Conservation (phyloP, 2,329 filamentous ascomycete species). For the Paracoccidioides brasiliensis region DNA sequence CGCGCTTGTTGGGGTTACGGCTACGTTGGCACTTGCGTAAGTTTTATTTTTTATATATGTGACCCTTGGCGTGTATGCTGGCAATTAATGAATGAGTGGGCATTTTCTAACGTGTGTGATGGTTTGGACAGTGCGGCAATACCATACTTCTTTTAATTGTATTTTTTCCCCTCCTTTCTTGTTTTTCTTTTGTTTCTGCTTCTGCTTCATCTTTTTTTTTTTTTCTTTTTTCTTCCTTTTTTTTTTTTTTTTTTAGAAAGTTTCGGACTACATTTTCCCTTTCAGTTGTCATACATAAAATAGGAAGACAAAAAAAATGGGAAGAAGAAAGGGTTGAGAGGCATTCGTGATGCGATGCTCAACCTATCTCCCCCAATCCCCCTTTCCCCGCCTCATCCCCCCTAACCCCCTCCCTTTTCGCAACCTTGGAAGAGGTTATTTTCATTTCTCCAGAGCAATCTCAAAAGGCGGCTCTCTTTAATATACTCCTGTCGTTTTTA, state of each 20-base stretch:
- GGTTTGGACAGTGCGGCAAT: slow-evolving; percentile 28
- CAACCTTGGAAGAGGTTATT: too few relatives aligned
- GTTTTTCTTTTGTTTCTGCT: not conserved
- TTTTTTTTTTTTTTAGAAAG: too few relatives aligned
- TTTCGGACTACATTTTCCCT: not conserved
- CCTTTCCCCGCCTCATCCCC: too few relatives aligned
- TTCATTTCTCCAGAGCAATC: too few relatives aligned
- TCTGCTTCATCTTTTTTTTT: not conserved
- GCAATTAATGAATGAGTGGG: not conserved
- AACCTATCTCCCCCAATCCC: too few relatives aligned
- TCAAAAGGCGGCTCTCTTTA: too few relatives aligned
- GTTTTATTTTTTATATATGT: slow-evolving; percentile 28
- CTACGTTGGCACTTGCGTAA: slow-evolving; percentile 82
- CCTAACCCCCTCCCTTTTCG: too few relatives aligned
- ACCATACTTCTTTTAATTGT: slow-evolving; percentile 33
- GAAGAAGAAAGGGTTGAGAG: too few relatives aligned
- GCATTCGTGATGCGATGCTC: too few relatives aligned
- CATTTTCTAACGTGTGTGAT: slow-evolving; percentile 12
- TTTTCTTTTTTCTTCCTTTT: too few relatives aligned
- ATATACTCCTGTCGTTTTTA: too few relatives aligned
- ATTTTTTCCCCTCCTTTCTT: slow-evolving; percentile 7
- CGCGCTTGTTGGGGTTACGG: slow-evolving; percentile 72
- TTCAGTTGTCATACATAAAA: not conserved
- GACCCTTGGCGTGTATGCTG: not conserved
- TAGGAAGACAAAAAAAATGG: not conserved